Evolutionary conservation across 257 asterid genomes (phyloP).

Genomic region (Ilex asprella): DNA sequence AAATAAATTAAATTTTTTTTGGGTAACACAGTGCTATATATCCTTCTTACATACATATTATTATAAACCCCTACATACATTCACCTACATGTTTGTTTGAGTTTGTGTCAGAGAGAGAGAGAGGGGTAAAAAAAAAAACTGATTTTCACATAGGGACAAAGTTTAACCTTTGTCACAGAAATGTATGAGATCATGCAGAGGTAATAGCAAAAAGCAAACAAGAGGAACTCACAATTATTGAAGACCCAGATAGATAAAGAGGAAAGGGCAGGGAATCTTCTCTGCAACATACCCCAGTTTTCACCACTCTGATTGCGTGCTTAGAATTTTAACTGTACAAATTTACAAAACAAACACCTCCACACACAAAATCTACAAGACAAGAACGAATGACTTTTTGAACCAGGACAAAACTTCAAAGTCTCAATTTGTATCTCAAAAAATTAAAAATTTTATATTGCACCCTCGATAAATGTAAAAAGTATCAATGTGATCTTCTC

Average conservation of each 20-base stretch:
- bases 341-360: no score
- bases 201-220: constrained; percentile 35
- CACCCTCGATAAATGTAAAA: no score
- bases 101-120: background rate
- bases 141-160: constrained; percentile 25
- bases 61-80: no score
- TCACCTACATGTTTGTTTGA: no score
- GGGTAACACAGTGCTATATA: background rate
- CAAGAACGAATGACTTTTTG: no score
- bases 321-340: background rate
- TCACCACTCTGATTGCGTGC: constrained; percentile 16
- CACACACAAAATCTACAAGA: no score
- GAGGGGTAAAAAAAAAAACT: constrained; percentile 3
- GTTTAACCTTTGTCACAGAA: constrained; percentile 38
- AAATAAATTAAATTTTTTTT: no score
- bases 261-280: constrained; percentile 38
- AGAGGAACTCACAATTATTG: constrained; percentile 37
- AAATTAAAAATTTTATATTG: no score
- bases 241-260: constrained; percentile 29
- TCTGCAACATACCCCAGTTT: constrained; percentile 30
- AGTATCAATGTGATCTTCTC: no score
- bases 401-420: no score
- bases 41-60: no score
- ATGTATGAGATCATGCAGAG: constrained; percentile 25
- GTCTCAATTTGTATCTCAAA: no score